These are phyloP conservation scores for Colletotrichum sp. DNA, from an alignment of 2,329 filamentous ascomycete genomes.

Conservation along the genomic window DNA sequence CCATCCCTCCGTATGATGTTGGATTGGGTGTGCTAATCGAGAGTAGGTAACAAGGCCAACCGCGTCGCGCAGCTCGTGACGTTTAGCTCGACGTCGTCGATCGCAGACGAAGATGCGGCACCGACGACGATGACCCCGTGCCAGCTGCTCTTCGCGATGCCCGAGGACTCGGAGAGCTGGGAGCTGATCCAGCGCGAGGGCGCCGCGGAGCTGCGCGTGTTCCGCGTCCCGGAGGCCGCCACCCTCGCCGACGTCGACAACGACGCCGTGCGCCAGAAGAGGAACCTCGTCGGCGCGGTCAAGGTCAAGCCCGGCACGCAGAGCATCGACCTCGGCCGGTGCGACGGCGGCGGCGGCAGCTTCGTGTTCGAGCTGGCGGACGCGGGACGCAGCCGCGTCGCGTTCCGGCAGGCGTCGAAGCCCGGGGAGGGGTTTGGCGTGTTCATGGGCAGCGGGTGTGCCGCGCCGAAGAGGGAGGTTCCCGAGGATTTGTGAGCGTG, in stretches of 20 bases:
- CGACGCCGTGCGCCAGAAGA: neutral
- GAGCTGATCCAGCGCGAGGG: constrained; percentile 22
- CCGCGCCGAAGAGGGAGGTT: neutral
- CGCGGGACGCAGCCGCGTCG: constrained; percentile 14
- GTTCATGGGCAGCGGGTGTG: constrained; percentile 2
- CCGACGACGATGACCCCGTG: neutral
- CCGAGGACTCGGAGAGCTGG: constrained; percentile 21
- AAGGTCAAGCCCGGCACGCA: constrained; percentile 13
- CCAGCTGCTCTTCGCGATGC: constrained; percentile 15
- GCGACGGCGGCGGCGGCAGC: constrained; percentile 4
- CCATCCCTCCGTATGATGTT: neutral
- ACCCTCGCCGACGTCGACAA: neutral
- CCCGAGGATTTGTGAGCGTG: constrained; percentile 7
- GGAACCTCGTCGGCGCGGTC: constrained; percentile 4
- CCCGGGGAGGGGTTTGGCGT: constrained; percentile 11
- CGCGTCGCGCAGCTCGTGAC: constrained; percentile 20
- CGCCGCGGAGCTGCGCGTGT: constrained; percentile 3
- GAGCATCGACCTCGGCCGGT: constrained; percentile 5
- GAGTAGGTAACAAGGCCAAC: constrained; percentile 15
- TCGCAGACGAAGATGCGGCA: neutral
- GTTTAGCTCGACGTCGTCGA: neutral
- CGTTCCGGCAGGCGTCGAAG: constrained; percentile 16
- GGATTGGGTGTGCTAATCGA: neutral
- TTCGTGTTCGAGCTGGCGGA: constrained; percentile 17
- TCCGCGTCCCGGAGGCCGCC: neutral